Conservation (phyloP, 2,329 filamentous ascomycete genomes). For the Calonectria ilicicola region DNA sequence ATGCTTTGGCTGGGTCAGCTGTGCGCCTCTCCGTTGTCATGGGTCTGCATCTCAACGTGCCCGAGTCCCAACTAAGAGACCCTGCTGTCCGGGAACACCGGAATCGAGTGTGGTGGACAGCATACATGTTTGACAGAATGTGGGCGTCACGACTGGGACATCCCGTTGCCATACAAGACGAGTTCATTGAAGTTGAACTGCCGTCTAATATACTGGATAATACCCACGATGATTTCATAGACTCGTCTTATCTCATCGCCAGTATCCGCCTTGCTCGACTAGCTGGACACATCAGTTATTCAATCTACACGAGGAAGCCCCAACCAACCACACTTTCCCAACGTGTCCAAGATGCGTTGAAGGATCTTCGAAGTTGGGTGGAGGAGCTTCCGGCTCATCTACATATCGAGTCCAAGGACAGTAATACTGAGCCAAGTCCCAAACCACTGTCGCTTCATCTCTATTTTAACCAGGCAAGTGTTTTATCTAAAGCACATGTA, state of each 20-base stretch:
- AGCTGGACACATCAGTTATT: constrained; percentile 42
- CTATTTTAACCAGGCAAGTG: constrained; percentile 45
- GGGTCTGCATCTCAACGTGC: constrained; percentile 56
- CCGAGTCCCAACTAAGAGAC: constrained; percentile 54
- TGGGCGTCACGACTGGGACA: constrained; percentile 62
- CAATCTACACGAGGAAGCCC: constrained; percentile 46
- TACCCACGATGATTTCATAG: constrained; percentile 46
- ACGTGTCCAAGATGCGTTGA: constrained; percentile 47
- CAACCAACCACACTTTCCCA: constrained; percentile 47
- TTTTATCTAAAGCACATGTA: accelerated
- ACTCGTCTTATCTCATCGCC: constrained; percentile 48
- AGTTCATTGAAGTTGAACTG: constrained; percentile 59
- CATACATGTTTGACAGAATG: constrained; percentile 59
- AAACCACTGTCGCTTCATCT: constrained; percentile 49
- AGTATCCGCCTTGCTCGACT: constrained; percentile 53
- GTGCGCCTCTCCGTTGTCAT: constrained; percentile 57
- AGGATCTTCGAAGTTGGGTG: constrained; percentile 46
- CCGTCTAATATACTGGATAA: constrained; percentile 49
- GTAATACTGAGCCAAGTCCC: constrained; percentile 31
- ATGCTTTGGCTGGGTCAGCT: constrained; percentile 57
- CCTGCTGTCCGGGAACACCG: constrained; percentile 52
- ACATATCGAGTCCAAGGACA: constrained; percentile 44
- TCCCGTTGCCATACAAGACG: constrained; percentile 60
- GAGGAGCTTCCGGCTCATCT: constrained; percentile 46
- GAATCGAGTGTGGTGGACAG: constrained; percentile 56